Evolutionary conservation across 2,329 filamentous ascomycete genomes (phyloP), one percentile per base, ranked within the genome.

Genomic region (Talaromyces rugulosus): DNA sequence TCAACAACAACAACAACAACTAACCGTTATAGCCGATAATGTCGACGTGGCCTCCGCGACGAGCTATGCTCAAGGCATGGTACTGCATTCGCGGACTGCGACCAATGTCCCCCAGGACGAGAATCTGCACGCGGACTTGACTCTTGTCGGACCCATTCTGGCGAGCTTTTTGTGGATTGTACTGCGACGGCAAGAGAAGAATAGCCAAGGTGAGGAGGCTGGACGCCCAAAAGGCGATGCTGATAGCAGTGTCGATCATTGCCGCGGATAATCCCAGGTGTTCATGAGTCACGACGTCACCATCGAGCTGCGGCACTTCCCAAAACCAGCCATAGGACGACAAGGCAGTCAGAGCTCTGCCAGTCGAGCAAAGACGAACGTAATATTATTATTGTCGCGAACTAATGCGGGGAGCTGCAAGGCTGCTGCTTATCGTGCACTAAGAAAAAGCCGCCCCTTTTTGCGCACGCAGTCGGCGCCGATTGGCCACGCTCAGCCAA

Each of bases 31-130:
- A 98, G 53, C 94, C 95, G 68, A 99, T 88, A 12, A 99, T 80
- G 72, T 94, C 88, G 23, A 97, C 94, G 36, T 83, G 83, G 6
- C 87, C 89, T 28, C 91, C 91, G 71, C 92, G 87, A 69, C 88
- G 90, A 47, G 92, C 91, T 70, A 98, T 87, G 74, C 94, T 98
- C 68, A 96, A 81, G 23, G 94, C 94, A 83, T 99, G 95, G 70
- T 99, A 98, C 73, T 98, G 93, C 94, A 99, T 99, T 61, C 95
- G 91, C 56, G 95, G 95, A 73, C 94, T 98, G 53, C 93, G 87
- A 44, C 95, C 95, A 74, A 99, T 93, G 72, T 99, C 95, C 52
- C 95, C 95, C 31, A 99, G 84, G 18, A 99, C 95, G 16, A 99
- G 83, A 58, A 99, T 86, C 75, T 96, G 92, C 51, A 94, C 84